These are phyloP conservation scores for Syzygium aromaticum DNA, from an alignment of 345 rosid genomes.

Conservation along the genomic window DNA sequence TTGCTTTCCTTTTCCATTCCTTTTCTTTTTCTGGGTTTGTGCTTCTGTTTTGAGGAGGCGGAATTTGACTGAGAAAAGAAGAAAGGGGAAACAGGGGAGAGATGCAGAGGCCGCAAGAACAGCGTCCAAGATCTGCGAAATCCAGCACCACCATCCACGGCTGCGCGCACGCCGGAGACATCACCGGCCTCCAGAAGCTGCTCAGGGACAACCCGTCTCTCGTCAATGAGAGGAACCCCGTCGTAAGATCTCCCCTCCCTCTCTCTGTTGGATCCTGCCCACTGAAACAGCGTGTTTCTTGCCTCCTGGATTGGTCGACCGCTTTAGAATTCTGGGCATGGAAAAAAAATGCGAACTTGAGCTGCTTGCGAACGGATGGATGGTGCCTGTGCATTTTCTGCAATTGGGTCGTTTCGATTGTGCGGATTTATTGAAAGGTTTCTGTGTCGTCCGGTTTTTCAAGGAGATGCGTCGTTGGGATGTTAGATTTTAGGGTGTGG, in stretches of 20 bases:
- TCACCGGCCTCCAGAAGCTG: conserved; percentile 51
- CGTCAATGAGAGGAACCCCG: conserved; percentile 84
- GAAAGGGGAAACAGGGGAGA: background rate
- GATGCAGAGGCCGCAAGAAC: conserved; percentile 51
- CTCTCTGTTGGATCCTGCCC: background rate
- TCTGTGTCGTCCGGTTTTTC: background rate
- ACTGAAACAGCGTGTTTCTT: background rate
- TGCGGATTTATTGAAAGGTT: background rate
- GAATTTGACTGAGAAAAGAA: background rate
- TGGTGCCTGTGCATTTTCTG: background rate
- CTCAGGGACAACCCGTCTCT: conserved; percentile 63
- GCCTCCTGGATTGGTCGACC: background rate
- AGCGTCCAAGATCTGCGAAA: conserved; percentile 60
- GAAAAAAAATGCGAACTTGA: background rate
- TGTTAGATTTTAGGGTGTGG: background rate
- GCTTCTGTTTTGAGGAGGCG: background rate
- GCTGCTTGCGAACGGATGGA: background rate
- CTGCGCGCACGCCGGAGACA: conserved; percentile 84
- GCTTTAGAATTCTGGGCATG: background rate
- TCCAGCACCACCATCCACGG: conserved; percentile 67
- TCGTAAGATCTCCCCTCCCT: conserved; percentile 33
- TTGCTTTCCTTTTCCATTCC: background rate
- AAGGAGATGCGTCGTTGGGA: background rate
- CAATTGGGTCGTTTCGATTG: background rate
- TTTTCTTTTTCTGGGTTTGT: background rate